Percentiles rank a stretch among this genome's conserved stretches.
Evolutionary conservation across 2,329 filamentous ascomycete genomes (phyloP).

Genomic region (Fusarium oxysporum): DNA sequence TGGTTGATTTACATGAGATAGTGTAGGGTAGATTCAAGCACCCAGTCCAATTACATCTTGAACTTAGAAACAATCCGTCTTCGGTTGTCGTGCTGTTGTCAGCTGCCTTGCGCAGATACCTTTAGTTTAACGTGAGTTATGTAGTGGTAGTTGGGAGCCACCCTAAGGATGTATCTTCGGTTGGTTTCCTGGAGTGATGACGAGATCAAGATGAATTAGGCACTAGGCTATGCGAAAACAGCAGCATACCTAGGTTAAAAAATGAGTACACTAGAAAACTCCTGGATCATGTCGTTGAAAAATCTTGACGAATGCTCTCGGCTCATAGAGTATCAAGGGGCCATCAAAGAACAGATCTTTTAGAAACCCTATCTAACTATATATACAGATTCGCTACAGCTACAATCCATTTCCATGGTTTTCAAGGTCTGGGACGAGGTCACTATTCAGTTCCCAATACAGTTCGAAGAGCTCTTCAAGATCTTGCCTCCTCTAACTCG

Average conservation of each 20-base stretch:
- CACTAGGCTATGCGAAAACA: not conserved
- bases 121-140: not conserved
- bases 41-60: not conserved
- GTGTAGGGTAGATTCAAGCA: not conserved
- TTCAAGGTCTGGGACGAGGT: slow-evolving; percentile 17
- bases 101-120: not conserved
- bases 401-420: slow-evolving; percentile 24
- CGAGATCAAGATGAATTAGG: not conserved
- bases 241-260: not conserved
- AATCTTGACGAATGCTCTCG: not conserved
- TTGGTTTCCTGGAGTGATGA: not conserved
- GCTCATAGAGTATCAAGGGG: not conserved
- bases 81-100: not conserved
- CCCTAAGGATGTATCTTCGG: not conserved
- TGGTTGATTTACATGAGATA: not conserved
- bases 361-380: slow-evolving; percentile 40
- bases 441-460: slow-evolving; percentile 5
- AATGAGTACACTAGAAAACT: not conserved
- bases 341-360: slow-evolving; percentile 42
- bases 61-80: too few relatives aligned
- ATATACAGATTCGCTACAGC: slow-evolving; percentile 44
- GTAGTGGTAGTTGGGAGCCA: not conserved
- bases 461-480: slow-evolving; percentile 51
- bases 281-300: not conserved
- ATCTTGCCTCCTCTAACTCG: slow-evolving; percentile 73